phyloP scores from a whole-genome alignment of 2,329 filamentous ascomycete genomes.

The Phialemonium atrogriseum region DNA sequence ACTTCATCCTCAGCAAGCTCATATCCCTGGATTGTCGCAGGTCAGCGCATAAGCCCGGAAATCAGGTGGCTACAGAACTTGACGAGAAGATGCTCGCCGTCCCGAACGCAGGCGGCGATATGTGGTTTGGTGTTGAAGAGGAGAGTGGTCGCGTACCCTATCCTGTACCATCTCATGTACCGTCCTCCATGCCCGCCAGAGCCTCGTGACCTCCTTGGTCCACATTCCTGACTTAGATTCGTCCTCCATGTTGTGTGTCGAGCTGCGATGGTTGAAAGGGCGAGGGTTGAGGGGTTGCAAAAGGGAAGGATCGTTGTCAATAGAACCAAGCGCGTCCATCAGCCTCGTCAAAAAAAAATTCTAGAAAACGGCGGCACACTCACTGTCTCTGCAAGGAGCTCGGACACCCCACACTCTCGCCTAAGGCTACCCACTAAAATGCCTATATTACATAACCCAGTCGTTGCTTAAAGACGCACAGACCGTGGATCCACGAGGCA shows the following conservation, averaged over 20 bases:
- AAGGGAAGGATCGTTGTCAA: background rate
- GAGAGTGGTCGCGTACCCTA: slow-evolving; percentile 50
- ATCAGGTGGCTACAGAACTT: background rate
- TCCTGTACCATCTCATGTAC: slow-evolving; percentile 93
- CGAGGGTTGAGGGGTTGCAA: background rate
- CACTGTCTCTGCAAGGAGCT: too few species aligned
- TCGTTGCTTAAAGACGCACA: too few species aligned
- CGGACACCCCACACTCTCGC: too few species aligned
- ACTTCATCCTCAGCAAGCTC: slow-evolving; percentile 85
- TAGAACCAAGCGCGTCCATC: background rate
- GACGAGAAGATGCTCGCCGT: too few species aligned
- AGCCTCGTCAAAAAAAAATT: too few species aligned
- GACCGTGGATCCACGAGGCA: too few species aligned
- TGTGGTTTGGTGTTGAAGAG: slow-evolving; percentile 10
- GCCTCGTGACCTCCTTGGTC: slow-evolving; percentile 49
- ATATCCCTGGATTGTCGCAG: slow-evolving; percentile 75
- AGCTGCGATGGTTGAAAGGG: too few species aligned
- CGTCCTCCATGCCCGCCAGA: slow-evolving; percentile 93
- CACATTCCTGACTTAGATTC: slow-evolving; percentile 23
- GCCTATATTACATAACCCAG: too few species aligned
- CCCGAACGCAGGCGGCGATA: background rate
- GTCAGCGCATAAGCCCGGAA: background rate
- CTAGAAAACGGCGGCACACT: too few species aligned
- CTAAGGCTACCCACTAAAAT: too few species aligned
- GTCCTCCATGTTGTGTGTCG: slow-evolving; percentile 37